These are phyloP conservation scores for Larix sibirica DNA, from an alignment of 83 land plant species.

Conservation along the genomic window DNA sequence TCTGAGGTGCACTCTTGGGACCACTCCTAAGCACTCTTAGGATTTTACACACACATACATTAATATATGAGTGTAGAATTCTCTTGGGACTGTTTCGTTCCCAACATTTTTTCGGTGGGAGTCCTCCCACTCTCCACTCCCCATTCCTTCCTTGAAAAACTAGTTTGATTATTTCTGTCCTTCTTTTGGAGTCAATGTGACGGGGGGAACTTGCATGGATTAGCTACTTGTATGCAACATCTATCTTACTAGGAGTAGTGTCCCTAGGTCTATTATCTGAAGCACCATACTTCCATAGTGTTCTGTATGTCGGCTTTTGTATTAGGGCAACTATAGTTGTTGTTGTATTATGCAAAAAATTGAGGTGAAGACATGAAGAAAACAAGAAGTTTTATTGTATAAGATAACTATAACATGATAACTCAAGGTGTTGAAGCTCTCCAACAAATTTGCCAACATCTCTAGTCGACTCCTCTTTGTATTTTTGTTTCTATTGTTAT, in stretches of 20 bases:
- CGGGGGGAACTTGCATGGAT: conserved; percentile 75
- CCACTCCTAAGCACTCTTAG: too few relatives aligned
- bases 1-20: too few relatives aligned
- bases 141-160: too few relatives aligned
- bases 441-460: conserved; percentile 51
- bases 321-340: conserved; percentile 89
- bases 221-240: conserved; percentile 88
- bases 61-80: too few relatives aligned
- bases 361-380: conserved; percentile 74
- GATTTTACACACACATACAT: too few relatives aligned
- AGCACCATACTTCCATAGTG: conserved; percentile 93
- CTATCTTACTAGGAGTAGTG: conserved; percentile 83
- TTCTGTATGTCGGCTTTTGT: conserved; percentile 86
- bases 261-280: conserved; percentile 52
- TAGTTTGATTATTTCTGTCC: too few relatives aligned
- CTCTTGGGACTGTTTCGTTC: too few relatives aligned
- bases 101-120: too few relatives aligned
- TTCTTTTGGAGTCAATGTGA: conserved; percentile 85
- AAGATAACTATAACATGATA: conserved; percentile 88
- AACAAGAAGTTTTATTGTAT: conserved; percentile 75
- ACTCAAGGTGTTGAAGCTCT: conserved; percentile 92
- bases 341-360: conserved; percentile 85
- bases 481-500: conserved; percentile 58
- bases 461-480: conserved; percentile 86
- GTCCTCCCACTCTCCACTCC: too few relatives aligned